phyloP scores from a whole-genome alignment of 352 stramenopile species.

The Phytophthora kernoviae region DNA sequence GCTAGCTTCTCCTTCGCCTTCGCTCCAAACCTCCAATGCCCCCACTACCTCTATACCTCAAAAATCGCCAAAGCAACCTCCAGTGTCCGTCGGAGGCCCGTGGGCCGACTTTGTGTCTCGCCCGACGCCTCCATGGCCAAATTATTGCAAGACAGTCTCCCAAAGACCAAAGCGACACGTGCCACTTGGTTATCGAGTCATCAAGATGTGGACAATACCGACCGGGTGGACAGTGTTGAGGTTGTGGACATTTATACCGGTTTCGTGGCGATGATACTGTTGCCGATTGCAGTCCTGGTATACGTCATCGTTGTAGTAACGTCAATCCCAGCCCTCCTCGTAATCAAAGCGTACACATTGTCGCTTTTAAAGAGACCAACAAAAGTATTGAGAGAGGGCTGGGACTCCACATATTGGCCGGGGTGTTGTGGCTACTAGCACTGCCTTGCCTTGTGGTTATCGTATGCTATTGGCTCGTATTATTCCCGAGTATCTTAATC shows the following conservation, averaged over 20 bases:
- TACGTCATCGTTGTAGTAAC: conserved; percentile 24
- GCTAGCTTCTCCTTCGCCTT: conserved; percentile 6
- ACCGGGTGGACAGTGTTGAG: conserved; percentile 22
- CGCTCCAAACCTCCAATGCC: conserved; percentile 1
- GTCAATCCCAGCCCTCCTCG: conserved; percentile 18
- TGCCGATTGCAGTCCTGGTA: conserved; percentile 12
- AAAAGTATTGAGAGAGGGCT: conserved; percentile 19
- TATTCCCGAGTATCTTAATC: conserved; percentile 29
- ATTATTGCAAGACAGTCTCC: conserved; percentile 37
- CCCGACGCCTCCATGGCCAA: conserved; percentile 43
- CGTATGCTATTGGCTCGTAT: conserved; percentile 27
- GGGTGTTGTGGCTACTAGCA: conserved; percentile 17
- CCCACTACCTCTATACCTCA: conserved; percentile 11
- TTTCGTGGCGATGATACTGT: conserved; percentile 22
- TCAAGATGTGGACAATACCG: conserved; percentile 29
- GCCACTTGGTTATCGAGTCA: conserved; percentile 34
- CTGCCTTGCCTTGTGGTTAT: conserved; percentile 29
- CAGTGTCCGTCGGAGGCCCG: conserved; percentile 26
- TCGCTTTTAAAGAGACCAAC: conserved; percentile 24
- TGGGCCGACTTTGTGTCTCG: conserved; percentile 41
- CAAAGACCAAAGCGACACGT: conserved; percentile 37
- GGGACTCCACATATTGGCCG: conserved; percentile 18
- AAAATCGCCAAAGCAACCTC: background rate
- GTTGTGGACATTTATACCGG: conserved; percentile 37
- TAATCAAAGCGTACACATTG: conserved; percentile 24